phyloP scores from a whole-genome alignment of 495 filamentous ascomycete species.

The Glarea lozoyensis region DNA sequence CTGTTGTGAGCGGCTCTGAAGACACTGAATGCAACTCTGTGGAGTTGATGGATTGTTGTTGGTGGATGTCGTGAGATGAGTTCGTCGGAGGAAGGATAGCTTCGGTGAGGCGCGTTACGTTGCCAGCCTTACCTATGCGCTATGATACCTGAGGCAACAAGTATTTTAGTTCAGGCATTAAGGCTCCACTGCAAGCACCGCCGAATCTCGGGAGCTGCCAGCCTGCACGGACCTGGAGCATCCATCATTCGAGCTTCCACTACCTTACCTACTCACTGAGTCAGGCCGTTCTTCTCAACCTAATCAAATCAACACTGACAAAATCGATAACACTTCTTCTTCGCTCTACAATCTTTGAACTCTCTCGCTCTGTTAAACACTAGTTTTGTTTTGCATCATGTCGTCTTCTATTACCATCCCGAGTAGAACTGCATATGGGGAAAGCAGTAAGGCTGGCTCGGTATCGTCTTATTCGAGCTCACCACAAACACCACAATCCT shows the following conservation, averaged over 20 bases:
- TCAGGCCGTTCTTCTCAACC: conserved; percentile 3
- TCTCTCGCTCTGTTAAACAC: background rate
- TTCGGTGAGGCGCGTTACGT: no score
- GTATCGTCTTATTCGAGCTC: conserved; percentile 45
- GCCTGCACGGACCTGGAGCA: background rate
- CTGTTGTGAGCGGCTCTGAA: background rate
- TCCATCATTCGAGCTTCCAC: background rate
- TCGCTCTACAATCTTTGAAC: background rate
- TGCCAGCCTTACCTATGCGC: no score
- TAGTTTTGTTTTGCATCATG: conserved; percentile 21
- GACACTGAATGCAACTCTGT: background rate
- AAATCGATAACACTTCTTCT: background rate
- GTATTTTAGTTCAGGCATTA: no score
- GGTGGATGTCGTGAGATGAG: no score
- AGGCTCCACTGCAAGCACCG: no score
- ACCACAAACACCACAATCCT: conserved; percentile 32
- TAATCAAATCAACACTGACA: background rate
- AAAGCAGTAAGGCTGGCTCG: conserved; percentile 27
- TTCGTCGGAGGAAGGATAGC: no score
- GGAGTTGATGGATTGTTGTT: background rate
- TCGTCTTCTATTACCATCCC: conserved; percentile 47
- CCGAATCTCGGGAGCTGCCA: background rate
- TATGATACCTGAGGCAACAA: no score
- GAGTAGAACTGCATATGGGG: conserved; percentile 27
- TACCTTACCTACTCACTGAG: background rate